These are phyloP conservation scores for Ganoderma boninense DNA, from an alignment of 1,284 basidiomycete species.

Conservation along the genomic window DNA sequence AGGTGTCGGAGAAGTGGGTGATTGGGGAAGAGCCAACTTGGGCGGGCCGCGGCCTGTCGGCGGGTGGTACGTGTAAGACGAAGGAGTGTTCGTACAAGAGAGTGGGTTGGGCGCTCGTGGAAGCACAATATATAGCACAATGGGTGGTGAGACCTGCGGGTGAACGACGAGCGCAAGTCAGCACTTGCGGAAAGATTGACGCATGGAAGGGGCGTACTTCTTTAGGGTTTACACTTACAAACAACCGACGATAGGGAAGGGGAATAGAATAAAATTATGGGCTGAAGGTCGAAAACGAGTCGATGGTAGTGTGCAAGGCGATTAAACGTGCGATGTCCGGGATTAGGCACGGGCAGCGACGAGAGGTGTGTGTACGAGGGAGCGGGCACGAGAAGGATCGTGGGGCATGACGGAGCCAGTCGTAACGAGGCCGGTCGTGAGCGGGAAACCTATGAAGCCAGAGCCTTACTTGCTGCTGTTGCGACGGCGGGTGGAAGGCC, in stretches of 20 bases:
- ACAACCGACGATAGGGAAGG: constrained; percentile 25
- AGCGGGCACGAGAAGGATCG: constrained; percentile 5
- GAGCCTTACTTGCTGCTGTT: constrained; percentile 33
- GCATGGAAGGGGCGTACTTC: constrained; percentile 16
- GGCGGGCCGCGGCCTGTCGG: constrained; percentile 19
- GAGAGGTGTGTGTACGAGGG: constrained; percentile 5
- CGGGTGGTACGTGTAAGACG: constrained; percentile 30
- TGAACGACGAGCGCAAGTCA: neutral
- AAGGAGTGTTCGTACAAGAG: constrained; percentile 29
- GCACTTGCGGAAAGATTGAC: neutral
- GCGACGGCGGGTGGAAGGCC: constrained; percentile 28
- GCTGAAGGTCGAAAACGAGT: constrained; percentile 30
- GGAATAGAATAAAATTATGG: constrained; percentile 32
- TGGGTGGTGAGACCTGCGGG: constrained; percentile 16
- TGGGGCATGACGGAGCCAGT: constrained; percentile 12
- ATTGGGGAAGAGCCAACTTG: constrained; percentile 1
- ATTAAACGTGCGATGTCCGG: constrained; percentile 30
- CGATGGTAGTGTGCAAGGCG: constrained; percentile 15
- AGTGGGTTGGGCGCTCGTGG: constrained; percentile 25
- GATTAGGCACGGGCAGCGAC: constrained; percentile 21
- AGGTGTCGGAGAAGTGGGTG: neutral
- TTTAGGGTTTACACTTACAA: constrained; percentile 25
- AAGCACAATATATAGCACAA: constrained; percentile 25
- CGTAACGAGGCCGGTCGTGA: constrained; percentile 16
- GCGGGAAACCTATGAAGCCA: neutral